Percentiles rank a stretch among this genome's conserved stretches.
These are phyloP conservation scores for Backusella mclennaniae DNA, from an alignment of 192 early-diverging fungal species.

Conservation along the genomic window DNA sequence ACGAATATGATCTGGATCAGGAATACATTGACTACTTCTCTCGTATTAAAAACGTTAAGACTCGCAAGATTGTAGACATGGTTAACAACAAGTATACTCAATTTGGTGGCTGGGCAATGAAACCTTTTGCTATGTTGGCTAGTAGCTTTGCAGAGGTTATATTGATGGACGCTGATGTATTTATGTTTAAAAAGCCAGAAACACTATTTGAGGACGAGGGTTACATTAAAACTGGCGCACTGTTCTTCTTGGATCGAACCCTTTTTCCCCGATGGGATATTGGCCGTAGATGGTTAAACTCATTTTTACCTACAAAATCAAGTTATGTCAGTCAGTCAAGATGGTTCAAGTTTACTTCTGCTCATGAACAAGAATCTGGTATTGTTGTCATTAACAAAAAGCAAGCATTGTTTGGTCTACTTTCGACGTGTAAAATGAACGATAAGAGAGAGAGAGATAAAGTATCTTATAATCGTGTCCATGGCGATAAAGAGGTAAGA, in stretches of 20 bases:
- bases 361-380: constrained; percentile 67
- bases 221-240: constrained; percentile 46
- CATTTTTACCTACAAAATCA: constrained; percentile 46
- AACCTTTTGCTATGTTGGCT: constrained; percentile 65
- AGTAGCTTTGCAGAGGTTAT: constrained; percentile 60
- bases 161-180: constrained; percentile 69
- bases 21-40: constrained; percentile 31
- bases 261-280: constrained; percentile 36
- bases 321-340: constrained; percentile 39
- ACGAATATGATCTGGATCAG: constrained; percentile 38
- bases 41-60: neutral
- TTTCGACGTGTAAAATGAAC: constrained; percentile 58
- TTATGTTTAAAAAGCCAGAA: constrained; percentile 60
- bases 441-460: constrained; percentile 47
- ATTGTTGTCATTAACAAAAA: constrained; percentile 56
- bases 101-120: constrained; percentile 63
- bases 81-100: constrained; percentile 42
- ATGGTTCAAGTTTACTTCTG: constrained; percentile 34
- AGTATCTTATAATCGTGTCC: constrained; percentile 42
- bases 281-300: constrained; percentile 48
- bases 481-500: constrained; percentile 67
- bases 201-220: constrained; percentile 47
- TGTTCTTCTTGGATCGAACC: constrained; percentile 68
- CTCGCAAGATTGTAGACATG: constrained; percentile 31
- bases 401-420: constrained; percentile 46